These are phyloP conservation scores for Colletotrichum incanum DNA, from an alignment of 2,329 filamentous ascomycete species.

Conservation along the genomic window DNA sequence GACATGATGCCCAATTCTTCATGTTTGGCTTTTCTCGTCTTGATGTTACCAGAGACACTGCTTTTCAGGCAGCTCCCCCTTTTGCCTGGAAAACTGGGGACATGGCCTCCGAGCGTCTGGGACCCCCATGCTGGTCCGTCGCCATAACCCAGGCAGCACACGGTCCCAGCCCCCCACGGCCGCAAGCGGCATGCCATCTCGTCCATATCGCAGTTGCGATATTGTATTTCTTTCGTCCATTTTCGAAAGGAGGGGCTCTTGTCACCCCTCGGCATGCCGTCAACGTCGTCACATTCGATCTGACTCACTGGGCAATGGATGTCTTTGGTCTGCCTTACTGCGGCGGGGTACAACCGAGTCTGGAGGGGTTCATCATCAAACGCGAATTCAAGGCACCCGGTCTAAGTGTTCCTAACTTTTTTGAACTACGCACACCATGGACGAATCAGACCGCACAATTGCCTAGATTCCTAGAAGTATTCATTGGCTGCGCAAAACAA, in stretches of 20 bases:
- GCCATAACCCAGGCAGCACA: slow-evolving; percentile 12
- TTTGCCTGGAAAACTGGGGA: slow-evolving; percentile 20
- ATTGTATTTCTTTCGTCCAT: neutral
- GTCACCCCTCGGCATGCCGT: neutral
- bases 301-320: slow-evolving; percentile 11
- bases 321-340: slow-evolving; percentile 20
- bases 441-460: slow-evolving; percentile 8
- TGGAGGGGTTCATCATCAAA: slow-evolving; percentile 9
- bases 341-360: slow-evolving; percentile 1
- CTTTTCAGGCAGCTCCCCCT: neutral
- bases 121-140: slow-evolving; percentile 11
- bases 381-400: slow-evolving; percentile 5
- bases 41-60: neutral
- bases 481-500: neutral
- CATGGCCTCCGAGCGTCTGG: neutral
- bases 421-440: neutral
- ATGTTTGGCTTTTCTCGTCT: neutral
- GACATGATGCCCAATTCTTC: neutral
- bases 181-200: neutral
- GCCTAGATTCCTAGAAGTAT: neutral
- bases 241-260: neutral
- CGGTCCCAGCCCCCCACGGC: slow-evolving; percentile 7
- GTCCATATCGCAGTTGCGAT: slow-evolving; percentile 4
- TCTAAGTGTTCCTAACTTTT: neutral
- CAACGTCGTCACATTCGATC: neutral